Evolutionary conservation across 352 stramenopile species (phyloP).

Genomic region (Phytophthora meadii): DNA sequence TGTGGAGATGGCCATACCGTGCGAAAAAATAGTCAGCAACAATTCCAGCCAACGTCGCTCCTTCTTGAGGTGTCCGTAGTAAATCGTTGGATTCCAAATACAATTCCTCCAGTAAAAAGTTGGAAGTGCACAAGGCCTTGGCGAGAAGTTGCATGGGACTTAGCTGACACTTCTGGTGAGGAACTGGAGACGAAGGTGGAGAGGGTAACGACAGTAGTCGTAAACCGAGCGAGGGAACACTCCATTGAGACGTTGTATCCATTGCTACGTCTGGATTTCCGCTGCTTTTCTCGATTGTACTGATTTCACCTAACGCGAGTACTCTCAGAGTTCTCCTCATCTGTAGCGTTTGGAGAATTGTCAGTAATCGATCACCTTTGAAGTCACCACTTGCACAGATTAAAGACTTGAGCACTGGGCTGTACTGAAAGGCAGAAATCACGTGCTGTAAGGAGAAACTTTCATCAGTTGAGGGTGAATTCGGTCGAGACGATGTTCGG

Average conservation of each 20-base stretch:
- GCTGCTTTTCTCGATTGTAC: conserved; percentile 10
- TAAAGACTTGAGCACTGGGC: conserved; percentile 46
- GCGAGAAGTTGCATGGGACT: conserved; percentile 46
- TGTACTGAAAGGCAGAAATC: conserved; percentile 60
- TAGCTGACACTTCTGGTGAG: conserved; percentile 19
- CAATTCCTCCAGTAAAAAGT: conserved; percentile 71
- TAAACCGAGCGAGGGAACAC: not conserved
- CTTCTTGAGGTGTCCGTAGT: conserved; percentile 34
- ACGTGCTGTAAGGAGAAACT: conserved; percentile 44
- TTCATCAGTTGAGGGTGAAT: conserved; percentile 16
- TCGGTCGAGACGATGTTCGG: not conserved
- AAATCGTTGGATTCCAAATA: conserved; percentile 65
- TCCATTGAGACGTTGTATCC: conserved; percentile 1
- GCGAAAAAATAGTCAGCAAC: conserved; percentile 81
- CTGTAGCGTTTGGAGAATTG: conserved; percentile 49
- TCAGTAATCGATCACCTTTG: conserved; percentile 28
- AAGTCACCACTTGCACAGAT: conserved; percentile 47
- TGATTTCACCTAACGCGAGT: conserved; percentile 50
- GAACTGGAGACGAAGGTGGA: conserved; percentile 13
- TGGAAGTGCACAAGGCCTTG: conserved; percentile 50
- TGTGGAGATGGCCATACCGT: conserved; percentile 62
- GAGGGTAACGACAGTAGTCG: conserved; percentile 11
- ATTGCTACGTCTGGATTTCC: conserved; percentile 8
- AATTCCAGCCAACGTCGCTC: conserved; percentile 41
- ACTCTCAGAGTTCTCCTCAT: conserved; percentile 51